phyloP scores from a whole-genome alignment of 2,329 filamentous ascomycete genomes.

The Claviceps sp. region DNA sequence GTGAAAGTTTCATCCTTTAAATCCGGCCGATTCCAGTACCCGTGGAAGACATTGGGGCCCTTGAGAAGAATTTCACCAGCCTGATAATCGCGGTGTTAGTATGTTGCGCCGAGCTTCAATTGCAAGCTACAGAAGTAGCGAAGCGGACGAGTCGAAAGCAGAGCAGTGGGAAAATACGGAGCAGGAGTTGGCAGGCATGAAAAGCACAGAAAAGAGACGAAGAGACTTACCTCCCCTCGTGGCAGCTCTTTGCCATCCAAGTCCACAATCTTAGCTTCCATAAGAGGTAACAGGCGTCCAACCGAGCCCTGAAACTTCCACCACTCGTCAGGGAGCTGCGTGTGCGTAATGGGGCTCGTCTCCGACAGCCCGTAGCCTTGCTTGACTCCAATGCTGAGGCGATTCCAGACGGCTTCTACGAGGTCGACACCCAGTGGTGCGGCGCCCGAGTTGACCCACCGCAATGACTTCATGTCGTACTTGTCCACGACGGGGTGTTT shows the following conservation, averaged over 20 bases:
- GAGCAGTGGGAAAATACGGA: not conserved
- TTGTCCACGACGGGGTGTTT: constrained; percentile 68
- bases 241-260: constrained; percentile 41
- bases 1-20: constrained; percentile 60
- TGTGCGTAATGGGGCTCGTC: constrained; percentile 67
- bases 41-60: constrained; percentile 68
- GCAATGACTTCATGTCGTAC: constrained; percentile 66
- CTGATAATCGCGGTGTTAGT: not conserved
- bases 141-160: not conserved
- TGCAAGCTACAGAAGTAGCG: not conserved
- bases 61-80: constrained; percentile 58
- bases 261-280: constrained; percentile 70
- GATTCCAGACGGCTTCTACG: constrained; percentile 58
- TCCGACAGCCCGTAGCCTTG: constrained; percentile 89
- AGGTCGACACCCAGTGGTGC: constrained; percentile 74
- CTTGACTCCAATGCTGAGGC: constrained; percentile 69
- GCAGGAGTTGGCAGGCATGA: not conserved
- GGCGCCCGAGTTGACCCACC: constrained; percentile 78
- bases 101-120: not conserved
- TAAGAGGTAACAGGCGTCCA: constrained; percentile 64
- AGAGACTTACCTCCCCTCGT: constrained; percentile 27
- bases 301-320: constrained; percentile 62
- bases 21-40: constrained; percentile 62
- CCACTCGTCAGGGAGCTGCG: constrained; percentile 66
- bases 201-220: not conserved